Base-by-base conservation (phyloP, 2,329 filamentous ascomycete species). In the Calonectria pseudoreteaudii region DNA sequence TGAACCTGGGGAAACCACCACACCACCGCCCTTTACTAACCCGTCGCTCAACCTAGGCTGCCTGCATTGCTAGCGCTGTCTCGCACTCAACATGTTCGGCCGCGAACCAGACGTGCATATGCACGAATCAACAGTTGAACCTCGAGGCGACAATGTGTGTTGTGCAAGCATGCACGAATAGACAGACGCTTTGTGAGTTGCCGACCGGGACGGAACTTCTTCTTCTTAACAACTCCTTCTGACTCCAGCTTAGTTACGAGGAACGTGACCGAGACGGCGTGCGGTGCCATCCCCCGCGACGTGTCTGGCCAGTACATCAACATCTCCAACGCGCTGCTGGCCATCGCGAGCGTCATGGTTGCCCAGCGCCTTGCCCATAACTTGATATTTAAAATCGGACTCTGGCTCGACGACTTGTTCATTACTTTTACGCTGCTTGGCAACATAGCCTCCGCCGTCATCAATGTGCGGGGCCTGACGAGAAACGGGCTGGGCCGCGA, bases 61-160 rank as follows among this genome's bases (percentile, higher is more conserved):
- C 38, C n/a, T 65, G 60, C 60, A 65, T 65, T 28, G 13, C 41
- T n/a, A 49, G 18, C 18, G 60, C 60, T 16, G 60, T 65, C 18
- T 47, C 20, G 11, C 20, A 34, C 18, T 65, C 60, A 23, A 20
- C 60, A 49, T 65, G 60, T 30, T 34, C 41, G 4, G 28, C 38
- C 9, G 26, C 60, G 41, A 49, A 65, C 41, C 60, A 65, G 60
- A 49, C 60, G 41, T 65, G 60, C 28, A 30, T 65, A 41, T 65
- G 60, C 41, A 65, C 60, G 18, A 34, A 65, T 20, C 23, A 30
- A 30, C 9, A 65, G 28, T 20, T 65, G 18, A 65, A 65, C 28
- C 18, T 11, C 5, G 16, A 65, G 20, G 60, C 41, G 4, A 49
- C 60, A 31, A 26, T 49, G n/a, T 65, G 60, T 26, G 60, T 65